Percentiles rank a stretch among this genome's conserved stretches.
Evolutionary conservation across 2,329 filamentous ascomycete species (phyloP).

Genomic region (Cladosporium sp.): DNA sequence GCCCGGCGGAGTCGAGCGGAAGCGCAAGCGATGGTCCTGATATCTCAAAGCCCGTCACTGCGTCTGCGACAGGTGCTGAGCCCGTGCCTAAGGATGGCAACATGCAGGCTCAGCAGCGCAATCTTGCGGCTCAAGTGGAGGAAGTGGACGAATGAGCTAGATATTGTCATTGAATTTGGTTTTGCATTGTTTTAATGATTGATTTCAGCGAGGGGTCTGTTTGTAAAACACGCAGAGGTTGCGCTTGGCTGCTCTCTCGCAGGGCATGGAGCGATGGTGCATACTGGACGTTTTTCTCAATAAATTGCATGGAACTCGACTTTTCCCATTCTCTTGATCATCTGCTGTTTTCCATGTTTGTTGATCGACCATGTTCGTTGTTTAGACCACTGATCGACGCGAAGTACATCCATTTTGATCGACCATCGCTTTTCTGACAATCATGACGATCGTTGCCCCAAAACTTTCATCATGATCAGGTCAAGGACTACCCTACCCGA

Average conservation of each 20-base stretch:
- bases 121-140: slow-evolving; percentile 26
- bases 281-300: not conserved
- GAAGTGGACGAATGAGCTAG: slow-evolving; percentile 23
- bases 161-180: not conserved
- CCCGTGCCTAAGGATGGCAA: slow-evolving; percentile 11
- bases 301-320: not conserved
- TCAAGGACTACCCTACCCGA: no score
- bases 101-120: slow-evolving; percentile 20
- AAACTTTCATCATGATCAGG: no score
- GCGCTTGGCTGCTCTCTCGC: slow-evolving; percentile 1
- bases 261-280: slow-evolving; percentile 1
- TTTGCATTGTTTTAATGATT: not conserved
- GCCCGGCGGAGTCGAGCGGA: not conserved
- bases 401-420: no score
- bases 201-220: not conserved
- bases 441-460: no score
- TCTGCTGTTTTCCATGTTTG: no score
- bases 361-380: no score
- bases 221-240: slow-evolving; percentile 2
- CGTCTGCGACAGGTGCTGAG: slow-evolving; percentile 23
- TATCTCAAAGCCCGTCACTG: slow-evolving; percentile 15
- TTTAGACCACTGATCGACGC: no score
- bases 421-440: no score
- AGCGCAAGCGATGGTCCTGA: slow-evolving; percentile 10
- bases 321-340: not conserved